These are phyloP conservation scores for Penicillium odoratum DNA, from an alignment of 495 filamentous ascomycete species.

Conservation along the genomic window DNA sequence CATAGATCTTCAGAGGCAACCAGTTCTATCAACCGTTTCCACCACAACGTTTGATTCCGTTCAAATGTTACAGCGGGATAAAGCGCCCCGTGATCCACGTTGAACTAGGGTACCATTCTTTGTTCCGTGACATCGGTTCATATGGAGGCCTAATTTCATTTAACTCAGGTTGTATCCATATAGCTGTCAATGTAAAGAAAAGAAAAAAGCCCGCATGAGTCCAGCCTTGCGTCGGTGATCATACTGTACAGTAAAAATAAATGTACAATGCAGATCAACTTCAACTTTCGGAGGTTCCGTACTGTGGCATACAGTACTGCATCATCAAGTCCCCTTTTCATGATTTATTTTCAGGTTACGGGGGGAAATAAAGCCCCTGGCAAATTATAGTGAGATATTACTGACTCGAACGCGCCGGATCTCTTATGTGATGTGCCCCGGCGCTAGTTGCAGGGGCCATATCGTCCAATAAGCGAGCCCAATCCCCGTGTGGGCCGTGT, in stretches of 20 bases:
- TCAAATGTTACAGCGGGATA: conserved; percentile 7
- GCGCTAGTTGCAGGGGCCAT: conserved; percentile 23
- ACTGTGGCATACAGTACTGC: conserved; percentile 1
- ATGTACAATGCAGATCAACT: conserved; percentile 18
- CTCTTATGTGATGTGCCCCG: conserved; percentile 24
- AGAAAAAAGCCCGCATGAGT: conserved; percentile 12
- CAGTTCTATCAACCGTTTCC: not conserved
- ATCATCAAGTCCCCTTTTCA: not conserved
- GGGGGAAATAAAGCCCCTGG: not conserved
- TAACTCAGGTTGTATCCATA: conserved; percentile 11
- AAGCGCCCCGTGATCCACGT: conserved; percentile 18
- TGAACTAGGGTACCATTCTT: conserved; percentile 16
- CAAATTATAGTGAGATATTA: not conserved
- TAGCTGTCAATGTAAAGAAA: not conserved
- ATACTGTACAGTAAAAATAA: not conserved
- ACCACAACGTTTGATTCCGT: not conserved
- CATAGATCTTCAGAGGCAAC: not conserved
- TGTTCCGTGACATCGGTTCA: conserved; percentile 7
- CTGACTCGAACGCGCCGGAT: conserved; percentile 26
- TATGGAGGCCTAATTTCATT: conserved; percentile 4
- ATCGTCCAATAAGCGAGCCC: conserved; percentile 19
- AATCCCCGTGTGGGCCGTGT: not conserved
- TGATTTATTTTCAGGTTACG: not conserved
- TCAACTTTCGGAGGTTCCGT: conserved; percentile 22
- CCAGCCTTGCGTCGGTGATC: conserved; percentile 21